Evolutionary conservation across 108 stramenopile genomes (phyloP), one percentile per base, ranked within the genome.

Genomic region (Nitzschia palea): DNA sequence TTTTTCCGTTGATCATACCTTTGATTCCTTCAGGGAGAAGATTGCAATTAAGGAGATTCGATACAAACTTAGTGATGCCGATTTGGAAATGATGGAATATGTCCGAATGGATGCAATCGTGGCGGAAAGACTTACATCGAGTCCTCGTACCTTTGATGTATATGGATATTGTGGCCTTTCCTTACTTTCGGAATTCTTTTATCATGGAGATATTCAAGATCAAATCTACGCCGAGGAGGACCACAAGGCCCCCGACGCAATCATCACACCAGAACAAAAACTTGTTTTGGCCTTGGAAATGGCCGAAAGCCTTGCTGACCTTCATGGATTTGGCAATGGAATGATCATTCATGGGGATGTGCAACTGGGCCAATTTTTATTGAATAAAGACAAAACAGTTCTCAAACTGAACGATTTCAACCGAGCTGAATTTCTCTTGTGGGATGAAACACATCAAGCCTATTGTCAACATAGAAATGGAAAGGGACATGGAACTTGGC

Each of bases 351-450:
- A 89, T 62, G 68, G 84, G 14, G 88, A 89, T 60, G 56, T 88
- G 61, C 84, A 87, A 62, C 56, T 82, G 1, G 60, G 55, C 0
- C 91, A 92, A 65, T 92, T 79, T 72, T 68, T 92, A 9, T 62
- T 74, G 43, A 63, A 47, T 32, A 55, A 45, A 52, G 80, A 57
- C 33, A 65, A 63, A 57, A 80, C 57, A 50, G 53, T 48, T 35
- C 54, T 89, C 26, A 94, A 89, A 65, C 55, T 94, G 10, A 87
- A 89, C 25, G 93, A 94, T 63, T 94, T 86, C 67, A 94, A 94
- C 44, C 70, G 89, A 29, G 93, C 93, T 0, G 86, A 89, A 55
- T 61, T 86, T 34, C 61, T 87, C 60, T 71, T 86, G 18, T 89
- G 47, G 50, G 82, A 91, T 57, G 63, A 62, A 22, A 52, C 70